These are phyloP conservation scores for Verticillium albo-atrum DNA, from an alignment of 2,329 filamentous ascomycete genomes.

Conservation along the genomic window DNA sequence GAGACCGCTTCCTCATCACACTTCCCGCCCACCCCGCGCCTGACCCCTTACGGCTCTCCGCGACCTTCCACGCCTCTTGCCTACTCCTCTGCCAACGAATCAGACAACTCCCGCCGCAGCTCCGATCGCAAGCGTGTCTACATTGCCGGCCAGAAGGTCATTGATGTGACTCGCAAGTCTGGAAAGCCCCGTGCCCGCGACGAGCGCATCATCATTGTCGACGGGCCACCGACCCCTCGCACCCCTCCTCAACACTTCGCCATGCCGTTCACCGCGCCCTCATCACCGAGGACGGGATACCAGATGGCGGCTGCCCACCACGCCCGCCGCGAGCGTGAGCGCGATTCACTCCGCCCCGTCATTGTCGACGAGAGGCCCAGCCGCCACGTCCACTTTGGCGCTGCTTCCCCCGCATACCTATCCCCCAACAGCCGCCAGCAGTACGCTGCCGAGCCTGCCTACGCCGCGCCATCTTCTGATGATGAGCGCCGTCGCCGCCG, in stretches of 20 bases:
- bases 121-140: not conserved
- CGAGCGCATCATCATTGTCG: slow-evolving; percentile 40
- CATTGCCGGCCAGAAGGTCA: not conserved
- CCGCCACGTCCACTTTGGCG: slow-evolving; percentile 29
- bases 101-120: slow-evolving; percentile 28
- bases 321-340: slow-evolving; percentile 14
- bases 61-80: slow-evolving; percentile 29
- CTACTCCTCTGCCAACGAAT: slow-evolving; percentile 24
- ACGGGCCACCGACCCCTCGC: slow-evolving; percentile 39
- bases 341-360: slow-evolving; percentile 22
- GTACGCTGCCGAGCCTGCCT: slow-evolving; percentile 21
- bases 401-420: slow-evolving; percentile 13
- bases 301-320: slow-evolving; percentile 13
- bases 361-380: slow-evolving; percentile 32
- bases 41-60: slow-evolving; percentile 25
- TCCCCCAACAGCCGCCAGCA: slow-evolving; percentile 11
- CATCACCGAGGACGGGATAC: slow-evolving; percentile 26
- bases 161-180: slow-evolving; percentile 4
- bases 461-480: slow-evolving; percentile 19
- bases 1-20: slow-evolving; percentile 24
- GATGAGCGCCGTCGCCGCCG: slow-evolving; percentile 13
- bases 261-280: slow-evolving; percentile 33
- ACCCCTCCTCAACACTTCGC: slow-evolving; percentile 39
- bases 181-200: slow-evolving; percentile 18
- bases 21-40: slow-evolving; percentile 22